Base-by-base conservation (phyloP, 202 grass and related monocot genomes). In the Cymbopogon flexuosus region DNA sequence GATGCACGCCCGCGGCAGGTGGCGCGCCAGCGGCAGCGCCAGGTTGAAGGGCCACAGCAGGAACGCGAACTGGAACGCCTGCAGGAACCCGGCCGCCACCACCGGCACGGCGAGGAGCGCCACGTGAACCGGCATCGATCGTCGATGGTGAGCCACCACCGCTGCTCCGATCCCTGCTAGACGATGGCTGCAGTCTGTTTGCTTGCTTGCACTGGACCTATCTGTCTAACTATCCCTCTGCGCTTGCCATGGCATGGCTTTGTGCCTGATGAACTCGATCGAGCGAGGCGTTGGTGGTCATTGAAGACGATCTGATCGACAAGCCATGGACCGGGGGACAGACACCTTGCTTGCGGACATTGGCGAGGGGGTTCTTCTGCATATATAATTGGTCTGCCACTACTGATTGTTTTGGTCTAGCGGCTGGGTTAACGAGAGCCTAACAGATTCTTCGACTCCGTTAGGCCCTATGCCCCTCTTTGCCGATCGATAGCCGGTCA, bases 1-100 rank as follows among this genome's bases (percentile, higher is more conserved):
- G 65, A 43, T 16, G 84, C 81, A 87, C 30, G 74, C 71, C 22
- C 65, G 76, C 65, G 76, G 84, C 76, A 90, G 76, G 70, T 90
- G 81, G 64, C 81, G 84, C 58, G 77, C 65, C 46, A 79, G 76
- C 64, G 88, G 88, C 77, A 87, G 84, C 65, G 24, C 54, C 39
- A 90, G 81, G 72, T 90, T 90, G 88, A 90, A 81, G 22, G 88
- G 88, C 81, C 88, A 84, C 13, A 90, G 46, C 37, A 87, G 58
- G 61, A 86, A 45, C 1, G 88, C 45, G 76, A 81, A 83, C 76
- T 84, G 70, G 84, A 90, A 87, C 76, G 52, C 75, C 19, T 84
- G 70, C 67, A 86, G 13, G 73, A 89, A 79, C 51, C 73, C 87
- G 59, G 59, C 40, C 0, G 79, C 87, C 71, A 67, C 66, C 0